Evolutionary conservation across 768 basidiomycete genomes (phyloP).

Genomic region (Naganishia kalamii): DNA sequence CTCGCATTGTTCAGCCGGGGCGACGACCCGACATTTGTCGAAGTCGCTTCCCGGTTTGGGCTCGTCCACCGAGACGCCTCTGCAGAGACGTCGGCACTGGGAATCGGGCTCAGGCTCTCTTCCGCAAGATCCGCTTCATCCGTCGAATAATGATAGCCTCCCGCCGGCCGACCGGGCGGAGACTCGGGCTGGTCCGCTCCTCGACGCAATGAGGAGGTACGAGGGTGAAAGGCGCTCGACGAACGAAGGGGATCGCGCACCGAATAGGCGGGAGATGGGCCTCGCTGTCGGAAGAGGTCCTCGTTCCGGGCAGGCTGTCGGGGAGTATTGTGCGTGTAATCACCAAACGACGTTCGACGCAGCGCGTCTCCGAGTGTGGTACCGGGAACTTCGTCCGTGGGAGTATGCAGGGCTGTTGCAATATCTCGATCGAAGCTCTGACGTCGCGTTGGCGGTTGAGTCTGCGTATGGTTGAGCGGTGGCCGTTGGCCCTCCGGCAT

Average conservation of each 20-base stretch:
- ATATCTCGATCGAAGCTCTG: conserved; percentile 20
- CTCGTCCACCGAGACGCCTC: conserved; percentile 15
- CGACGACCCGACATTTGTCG: neutral
- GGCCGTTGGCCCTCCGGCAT: conserved; percentile 12
- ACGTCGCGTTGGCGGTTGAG: conserved; percentile 9
- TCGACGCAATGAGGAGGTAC: neutral
- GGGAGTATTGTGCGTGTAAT: conserved; percentile 5
- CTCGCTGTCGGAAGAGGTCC: conserved; percentile 15
- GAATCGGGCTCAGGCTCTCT: conserved; percentile 18
- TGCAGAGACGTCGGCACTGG: conserved; percentile 14
- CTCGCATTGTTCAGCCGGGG: neutral
- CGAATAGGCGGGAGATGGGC: conserved; percentile 23
- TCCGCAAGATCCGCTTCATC: conserved; percentile 17
- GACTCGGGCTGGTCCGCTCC: neutral
- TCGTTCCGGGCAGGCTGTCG: neutral
- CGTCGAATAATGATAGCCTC: neutral
- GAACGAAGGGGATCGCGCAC: conserved; percentile 18
- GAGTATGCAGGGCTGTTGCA: neutral
- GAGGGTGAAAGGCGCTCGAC: conserved; percentile 1
- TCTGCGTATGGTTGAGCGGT: neutral
- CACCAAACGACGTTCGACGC: conserved; percentile 1
- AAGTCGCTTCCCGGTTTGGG: neutral
- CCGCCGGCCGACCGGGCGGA: neutral
- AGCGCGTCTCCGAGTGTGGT: neutral
- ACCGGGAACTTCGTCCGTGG: neutral